These are phyloP conservation scores for Schizosaccharomyces octosporus DNA, from an alignment of 805 yeast genomes.

Conservation along the genomic window DNA sequence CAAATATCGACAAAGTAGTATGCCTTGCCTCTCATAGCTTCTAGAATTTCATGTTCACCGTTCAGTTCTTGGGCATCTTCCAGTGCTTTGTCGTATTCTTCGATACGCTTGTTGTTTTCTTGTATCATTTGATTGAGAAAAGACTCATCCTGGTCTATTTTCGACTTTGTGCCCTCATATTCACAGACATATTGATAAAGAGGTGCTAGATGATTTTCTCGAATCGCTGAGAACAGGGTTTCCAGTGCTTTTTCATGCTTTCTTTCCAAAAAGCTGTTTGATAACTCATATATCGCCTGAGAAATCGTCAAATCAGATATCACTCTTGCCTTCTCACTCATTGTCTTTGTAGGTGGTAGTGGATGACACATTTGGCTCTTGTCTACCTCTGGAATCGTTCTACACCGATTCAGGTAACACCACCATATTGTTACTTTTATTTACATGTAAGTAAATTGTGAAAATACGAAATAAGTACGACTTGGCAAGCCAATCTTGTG, in stretches of 20 bases:
- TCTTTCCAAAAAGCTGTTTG: slow-evolving; percentile 16
- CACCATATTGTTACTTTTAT: too few relatives aligned
- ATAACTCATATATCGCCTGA: slow-evolving; percentile 49
- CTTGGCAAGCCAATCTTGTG: too few relatives aligned
- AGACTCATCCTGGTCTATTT: slow-evolving; percentile 34
- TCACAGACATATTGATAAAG: slow-evolving; percentile 41
- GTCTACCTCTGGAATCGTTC: too few relatives aligned
- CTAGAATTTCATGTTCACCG: slow-evolving; percentile 62
- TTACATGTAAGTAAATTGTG: too few relatives aligned
- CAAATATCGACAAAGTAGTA: slow-evolving; percentile 73
- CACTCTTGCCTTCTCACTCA: slow-evolving; percentile 1
- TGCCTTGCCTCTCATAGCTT: slow-evolving; percentile 56
- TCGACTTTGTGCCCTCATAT: slow-evolving; percentile 18
- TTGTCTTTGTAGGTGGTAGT: not conserved
- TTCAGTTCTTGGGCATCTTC: slow-evolving; percentile 42
- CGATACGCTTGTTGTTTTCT: slow-evolving; percentile 32
- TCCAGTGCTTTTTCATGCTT: slow-evolving; percentile 20
- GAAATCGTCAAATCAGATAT: slow-evolving; percentile 64
- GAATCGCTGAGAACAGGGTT: slow-evolving; percentile 30
- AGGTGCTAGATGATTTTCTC: slow-evolving; percentile 48
- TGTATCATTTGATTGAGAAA: slow-evolving; percentile 27
- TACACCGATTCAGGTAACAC: too few relatives aligned
- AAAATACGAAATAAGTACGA: too few relatives aligned
- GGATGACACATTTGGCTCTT: too few relatives aligned
- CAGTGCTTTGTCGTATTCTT: slow-evolving; percentile 21